Conservation (phyloP, 192 early-diverging fungal genomes). For the Phlyctochytrium arcticum region DNA sequence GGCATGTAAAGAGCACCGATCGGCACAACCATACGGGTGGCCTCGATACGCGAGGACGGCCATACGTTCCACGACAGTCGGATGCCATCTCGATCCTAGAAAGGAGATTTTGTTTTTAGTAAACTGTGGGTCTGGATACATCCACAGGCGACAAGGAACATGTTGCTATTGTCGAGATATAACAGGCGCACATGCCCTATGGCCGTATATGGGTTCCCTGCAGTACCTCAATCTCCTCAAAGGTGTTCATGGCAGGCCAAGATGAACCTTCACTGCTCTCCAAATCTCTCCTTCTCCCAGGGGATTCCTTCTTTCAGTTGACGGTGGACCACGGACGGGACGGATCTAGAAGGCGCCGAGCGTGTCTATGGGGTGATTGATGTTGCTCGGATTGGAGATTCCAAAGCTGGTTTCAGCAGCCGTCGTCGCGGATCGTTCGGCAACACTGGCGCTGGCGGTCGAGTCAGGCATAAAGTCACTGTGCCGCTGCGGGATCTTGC, state of each 20-base stretch:
- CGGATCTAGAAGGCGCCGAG: too few relatives aligned
- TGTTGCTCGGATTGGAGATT: too few relatives aligned
- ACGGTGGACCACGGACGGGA: too few relatives aligned
- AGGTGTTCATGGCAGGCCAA: slow-evolving; percentile 42
- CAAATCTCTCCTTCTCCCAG: too few relatives aligned
- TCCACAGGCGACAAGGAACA: neutral
- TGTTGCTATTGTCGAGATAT: neutral
- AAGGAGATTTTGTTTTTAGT: neutral
- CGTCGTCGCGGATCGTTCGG: too few relatives aligned
- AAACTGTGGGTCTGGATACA: neutral
- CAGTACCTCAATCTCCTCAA: slow-evolving; percentile 44
- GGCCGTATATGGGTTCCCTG: neutral
- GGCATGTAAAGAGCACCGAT: slow-evolving; percentile 91
- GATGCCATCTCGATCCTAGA: slow-evolving; percentile 90
- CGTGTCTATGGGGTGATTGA: too few relatives aligned
- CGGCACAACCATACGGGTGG: slow-evolving; percentile 92
- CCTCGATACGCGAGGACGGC: slow-evolving; percentile 88
- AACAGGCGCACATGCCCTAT: neutral
- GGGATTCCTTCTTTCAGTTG: too few relatives aligned
- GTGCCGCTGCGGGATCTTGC: too few relatives aligned
- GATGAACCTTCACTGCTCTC: too few relatives aligned
- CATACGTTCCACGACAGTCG: slow-evolving; percentile 98
- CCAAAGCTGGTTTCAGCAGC: too few relatives aligned
- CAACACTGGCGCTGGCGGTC: too few relatives aligned
- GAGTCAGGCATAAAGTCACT: too few relatives aligned